These are phyloP conservation scores for Aegilops speltoides DNA, from an alignment of 176 grass and related monocot species.

Conservation along the genomic window DNA sequence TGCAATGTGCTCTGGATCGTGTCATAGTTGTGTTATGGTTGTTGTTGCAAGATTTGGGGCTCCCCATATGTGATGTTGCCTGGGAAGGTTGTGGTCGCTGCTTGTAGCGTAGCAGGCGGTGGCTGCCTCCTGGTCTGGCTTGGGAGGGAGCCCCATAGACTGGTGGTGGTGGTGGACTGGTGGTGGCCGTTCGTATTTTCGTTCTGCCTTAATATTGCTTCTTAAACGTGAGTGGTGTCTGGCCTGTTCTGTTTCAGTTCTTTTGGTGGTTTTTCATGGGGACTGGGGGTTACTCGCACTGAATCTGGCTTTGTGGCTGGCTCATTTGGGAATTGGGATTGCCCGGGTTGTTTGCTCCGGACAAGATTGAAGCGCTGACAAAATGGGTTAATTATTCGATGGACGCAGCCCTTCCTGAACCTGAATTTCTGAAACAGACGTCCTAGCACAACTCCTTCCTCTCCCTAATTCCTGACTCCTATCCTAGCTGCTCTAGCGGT, in stretches of 20 bases:
- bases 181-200: slow-evolving; percentile 27
- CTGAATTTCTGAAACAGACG: too few relatives aligned
- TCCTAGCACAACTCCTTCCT: too few relatives aligned
- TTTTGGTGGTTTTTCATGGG: not conserved
- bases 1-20: slow-evolving; percentile 37
- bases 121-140: not conserved
- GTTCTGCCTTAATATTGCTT: slow-evolving; percentile 16
- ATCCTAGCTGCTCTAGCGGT: not conserved
- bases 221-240: slow-evolving; percentile 11
- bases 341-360: not conserved
- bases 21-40: slow-evolving; percentile 34
- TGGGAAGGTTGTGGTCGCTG: not conserved
- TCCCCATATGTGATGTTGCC: not conserved
- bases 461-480: too few relatives aligned
- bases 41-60: slow-evolving; percentile 30
- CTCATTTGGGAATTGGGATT: not conserved
- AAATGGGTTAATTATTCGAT: too few relatives aligned
- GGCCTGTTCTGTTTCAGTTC: not conserved
- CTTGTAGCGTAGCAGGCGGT: not conserved
- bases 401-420: too few relatives aligned
- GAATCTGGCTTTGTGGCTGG: not conserved
- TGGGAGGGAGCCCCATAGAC: slow-evolving; percentile 12
- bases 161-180: slow-evolving; percentile 7
- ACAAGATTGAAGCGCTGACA: too few relatives aligned
- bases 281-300: not conserved